Conservation (phyloP, 2,329 filamentous ascomycete species). For the Aspergillus intermedius region DNA sequence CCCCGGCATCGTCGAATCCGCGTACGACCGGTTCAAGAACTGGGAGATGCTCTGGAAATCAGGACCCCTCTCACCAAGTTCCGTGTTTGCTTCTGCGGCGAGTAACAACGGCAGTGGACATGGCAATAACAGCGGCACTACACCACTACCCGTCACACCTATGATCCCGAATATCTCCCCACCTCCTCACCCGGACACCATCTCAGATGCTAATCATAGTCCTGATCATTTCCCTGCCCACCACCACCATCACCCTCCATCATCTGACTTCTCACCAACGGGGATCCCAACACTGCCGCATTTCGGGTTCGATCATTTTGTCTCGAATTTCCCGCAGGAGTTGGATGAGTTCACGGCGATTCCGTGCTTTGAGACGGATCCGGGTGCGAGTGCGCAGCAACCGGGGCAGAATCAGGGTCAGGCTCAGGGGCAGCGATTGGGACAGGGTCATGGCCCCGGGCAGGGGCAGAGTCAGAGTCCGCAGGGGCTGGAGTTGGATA, state of each 20-base stretch:
- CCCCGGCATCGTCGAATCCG: conserved; percentile 38
- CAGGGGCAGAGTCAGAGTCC: background rate
- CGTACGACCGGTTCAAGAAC: conserved; percentile 47
- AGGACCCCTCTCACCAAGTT: conserved; percentile 30
- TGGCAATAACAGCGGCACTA: background rate
- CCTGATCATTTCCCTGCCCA: background rate
- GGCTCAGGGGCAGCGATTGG: background rate
- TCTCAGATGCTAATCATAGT: background rate
- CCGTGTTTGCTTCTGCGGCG: conserved; percentile 16
- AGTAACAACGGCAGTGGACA: conserved; percentile 8
- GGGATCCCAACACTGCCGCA: conserved; percentile 16
- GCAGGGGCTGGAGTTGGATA: conserved; percentile 12
- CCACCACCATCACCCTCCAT: conserved; percentile 5
- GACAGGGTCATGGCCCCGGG: background rate
- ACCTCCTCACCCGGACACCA: background rate
- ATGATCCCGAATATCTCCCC: conserved; percentile 7
- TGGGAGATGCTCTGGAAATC: conserved; percentile 48
- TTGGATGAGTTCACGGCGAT: conserved; percentile 36
- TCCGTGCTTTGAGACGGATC: conserved; percentile 33
- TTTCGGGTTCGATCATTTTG: conserved; percentile 35
- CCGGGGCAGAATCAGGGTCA: conserved; percentile 7
- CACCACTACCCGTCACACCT: conserved; percentile 16
- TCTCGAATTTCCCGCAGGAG: conserved; percentile 36
- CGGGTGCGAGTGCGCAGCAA: conserved; percentile 11
- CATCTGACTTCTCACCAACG: conserved; percentile 23